Evolutionary conservation across 768 basidiomycete genomes (phyloP).

Genomic region (Daedaleopsis sinensis): DNA sequence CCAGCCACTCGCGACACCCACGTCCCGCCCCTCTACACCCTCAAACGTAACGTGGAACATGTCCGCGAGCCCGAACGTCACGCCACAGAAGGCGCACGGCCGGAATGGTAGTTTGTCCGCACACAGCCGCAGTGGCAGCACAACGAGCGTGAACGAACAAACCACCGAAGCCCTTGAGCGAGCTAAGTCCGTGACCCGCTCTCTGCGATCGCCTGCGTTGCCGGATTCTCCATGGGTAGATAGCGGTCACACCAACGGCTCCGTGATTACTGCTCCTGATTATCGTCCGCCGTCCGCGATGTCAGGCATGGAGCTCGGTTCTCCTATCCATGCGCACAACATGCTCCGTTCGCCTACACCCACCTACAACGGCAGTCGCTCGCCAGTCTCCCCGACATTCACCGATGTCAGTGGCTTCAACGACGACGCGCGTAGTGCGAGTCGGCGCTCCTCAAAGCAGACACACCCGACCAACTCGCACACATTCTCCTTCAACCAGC

Average conservation of each 20-base stretch:
- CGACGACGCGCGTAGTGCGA: slow-evolving; percentile 39
- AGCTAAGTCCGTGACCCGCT: slow-evolving; percentile 48
- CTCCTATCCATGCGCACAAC: slow-evolving; percentile 44
- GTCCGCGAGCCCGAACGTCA: slow-evolving; percentile 36
- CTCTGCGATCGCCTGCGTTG: slow-evolving; percentile 56
- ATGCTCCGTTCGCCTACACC: slow-evolving; percentile 67
- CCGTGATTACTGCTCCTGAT: slow-evolving; percentile 14
- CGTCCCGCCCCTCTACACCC: slow-evolving; percentile 59
- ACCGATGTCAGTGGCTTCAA: slow-evolving; percentile 35
- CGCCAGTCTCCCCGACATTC: slow-evolving; percentile 56
- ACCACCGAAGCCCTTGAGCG: slow-evolving; percentile 29
- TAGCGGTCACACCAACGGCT: slow-evolving; percentile 33
- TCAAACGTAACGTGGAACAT: slow-evolving; percentile 77
- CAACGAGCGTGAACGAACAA: slow-evolving; percentile 31
- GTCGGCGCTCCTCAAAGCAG: slow-evolving; percentile 59
- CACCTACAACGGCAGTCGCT: slow-evolving; percentile 57
- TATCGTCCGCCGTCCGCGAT: slow-evolving; percentile 50
- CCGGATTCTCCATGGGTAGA: slow-evolving; percentile 62
- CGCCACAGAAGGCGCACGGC: slow-evolving; percentile 42
- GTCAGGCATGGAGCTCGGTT: slow-evolving; percentile 53
- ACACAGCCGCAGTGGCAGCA: slow-evolving; percentile 36
- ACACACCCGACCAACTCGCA: slow-evolving; percentile 12
- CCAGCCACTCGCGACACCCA: slow-evolving; percentile 54
- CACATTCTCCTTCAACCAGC: slow-evolving; percentile 40
- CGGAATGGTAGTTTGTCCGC: slow-evolving; percentile 55